Base-by-base conservation (phyloP, 2,329 filamentous ascomycete genomes). In the Aspergillus arachidicola region DNA sequence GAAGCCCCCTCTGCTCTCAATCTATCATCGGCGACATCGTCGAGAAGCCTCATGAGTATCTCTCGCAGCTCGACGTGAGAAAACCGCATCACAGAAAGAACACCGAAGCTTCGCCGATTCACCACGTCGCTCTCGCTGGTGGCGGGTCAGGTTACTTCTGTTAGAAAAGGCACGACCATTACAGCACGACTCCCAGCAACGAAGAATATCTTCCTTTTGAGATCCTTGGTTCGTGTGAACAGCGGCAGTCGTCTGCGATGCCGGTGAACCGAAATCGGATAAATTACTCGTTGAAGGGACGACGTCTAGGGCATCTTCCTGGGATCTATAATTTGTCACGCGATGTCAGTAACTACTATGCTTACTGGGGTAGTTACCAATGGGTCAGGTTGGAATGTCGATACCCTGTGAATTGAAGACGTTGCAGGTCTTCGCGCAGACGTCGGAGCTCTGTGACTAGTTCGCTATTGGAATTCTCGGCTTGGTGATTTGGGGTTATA, bases 31-130 rank as follows among this genome's bases (percentile, higher is more conserved):
- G 6, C 50, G 50, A 54, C 50, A 54, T 54, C 50, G 28, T 10
- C 50, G 5, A 0, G 38, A 45, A 50, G 59, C 41, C 53, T 61
- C 59, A 34, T 61, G 59, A n/a, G 59, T 43, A 45, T 58, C 46
- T 34, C 54, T 30, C 26, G 59, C 59, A 4, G 53, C 46, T 32
- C 59, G 45, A 21, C 54, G 59, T 53, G 46, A 57, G 43, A 61
- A 61, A 9, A 61, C 59, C n/a, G 59, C 59, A 51, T 57, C 59
- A 23, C 59, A 61, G 36, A 61, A 61, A 19, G 59, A 61, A 26
- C 59, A 61, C 6, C 54, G 59, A 32, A 61, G 54, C 43, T 61
- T 61, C 21, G 54, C 59, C 2, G 43, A 57, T 45, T 57, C 54
- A 5, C 59, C 59, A 1, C 30, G 28, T 46, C 55, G 36, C 38